These are phyloP conservation scores for Tripterygium wilfordii DNA, from an alignment of 177 flowering plant genomes.

Conservation along the genomic window DNA sequence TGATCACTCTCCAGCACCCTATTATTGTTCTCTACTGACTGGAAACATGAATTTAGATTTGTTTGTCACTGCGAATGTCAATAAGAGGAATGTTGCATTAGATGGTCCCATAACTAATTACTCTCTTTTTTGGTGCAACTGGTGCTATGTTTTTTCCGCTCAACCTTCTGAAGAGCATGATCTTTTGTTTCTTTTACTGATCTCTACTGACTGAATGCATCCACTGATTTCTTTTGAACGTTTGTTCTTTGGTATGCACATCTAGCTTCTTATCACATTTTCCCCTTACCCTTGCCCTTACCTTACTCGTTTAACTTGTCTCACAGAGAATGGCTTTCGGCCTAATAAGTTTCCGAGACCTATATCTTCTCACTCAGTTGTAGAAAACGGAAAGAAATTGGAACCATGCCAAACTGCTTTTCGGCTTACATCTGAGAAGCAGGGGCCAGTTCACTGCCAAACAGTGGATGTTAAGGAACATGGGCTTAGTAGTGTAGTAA, in stretches of 20 bases:
- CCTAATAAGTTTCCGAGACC: constrained; percentile 16
- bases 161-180: too few species aligned
- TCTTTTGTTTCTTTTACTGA: too few species aligned
- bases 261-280: neutral
- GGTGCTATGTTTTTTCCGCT: too few species aligned
- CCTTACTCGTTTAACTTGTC: neutral
- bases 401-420: constrained; percentile 5
- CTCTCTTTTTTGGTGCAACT: too few species aligned
- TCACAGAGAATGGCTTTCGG: constrained; percentile 21
- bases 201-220: too few species aligned
- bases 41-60: neutral
- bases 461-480: constrained; percentile 12
- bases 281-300: too few species aligned
- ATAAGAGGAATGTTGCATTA: too few species aligned
- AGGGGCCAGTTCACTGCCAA: neutral
- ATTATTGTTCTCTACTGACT: neutral
- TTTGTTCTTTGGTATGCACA: neutral
- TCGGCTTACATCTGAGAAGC: constrained; percentile 2
- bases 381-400: constrained; percentile 18
- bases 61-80: neutral
- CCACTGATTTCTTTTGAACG: too few species aligned
- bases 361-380: constrained; percentile 4
- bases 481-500: constrained; percentile 13
- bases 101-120: too few species aligned
- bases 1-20: constrained; percentile 1